Conservation (phyloP, 176 grass and related monocot species). For the Carex littledalei region DNA sequence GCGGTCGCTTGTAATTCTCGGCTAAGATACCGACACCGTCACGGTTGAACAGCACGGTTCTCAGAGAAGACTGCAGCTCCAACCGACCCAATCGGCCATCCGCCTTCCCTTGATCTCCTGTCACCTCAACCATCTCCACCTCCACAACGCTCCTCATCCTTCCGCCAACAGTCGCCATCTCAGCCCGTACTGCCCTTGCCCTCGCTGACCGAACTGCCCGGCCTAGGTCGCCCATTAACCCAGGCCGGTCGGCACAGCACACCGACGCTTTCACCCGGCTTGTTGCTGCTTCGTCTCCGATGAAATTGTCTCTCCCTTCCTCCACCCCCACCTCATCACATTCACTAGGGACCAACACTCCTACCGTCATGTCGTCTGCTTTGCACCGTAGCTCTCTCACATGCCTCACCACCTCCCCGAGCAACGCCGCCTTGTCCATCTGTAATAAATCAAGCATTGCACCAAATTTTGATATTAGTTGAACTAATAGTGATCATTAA, state of each 20-base stretch:
- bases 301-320: constrained; percentile 24
- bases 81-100: not conserved
- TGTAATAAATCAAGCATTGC: constrained; percentile 3
- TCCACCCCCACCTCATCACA: constrained; percentile 72
- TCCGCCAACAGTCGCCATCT: constrained; percentile 80
- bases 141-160: constrained; percentile 68
- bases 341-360: constrained; percentile 50
- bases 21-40: constrained; percentile 38
- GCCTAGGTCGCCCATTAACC: constrained; percentile 75
- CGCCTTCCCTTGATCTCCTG: not conserved
- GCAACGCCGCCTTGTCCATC: constrained; percentile 97
- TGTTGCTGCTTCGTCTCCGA: constrained; percentile 5
- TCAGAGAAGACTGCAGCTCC: constrained; percentile 64
- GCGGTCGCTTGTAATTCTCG: constrained; percentile 56
- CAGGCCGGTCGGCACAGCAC: constrained; percentile 77
- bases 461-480: not conserved
- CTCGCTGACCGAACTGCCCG: constrained; percentile 63
- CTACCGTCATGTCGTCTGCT: constrained; percentile 43
- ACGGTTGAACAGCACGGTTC: constrained; percentile 53
- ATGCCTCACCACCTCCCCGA: constrained; percentile 91
- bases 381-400: constrained; percentile 65
- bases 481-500: not conserved
- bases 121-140: constrained; percentile 40
- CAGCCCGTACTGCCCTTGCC: constrained; percentile 63
- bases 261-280: constrained; percentile 62